Base-by-base conservation (phyloP, 2,329 filamentous ascomycete species). In the Diplodia intermedia region DNA sequence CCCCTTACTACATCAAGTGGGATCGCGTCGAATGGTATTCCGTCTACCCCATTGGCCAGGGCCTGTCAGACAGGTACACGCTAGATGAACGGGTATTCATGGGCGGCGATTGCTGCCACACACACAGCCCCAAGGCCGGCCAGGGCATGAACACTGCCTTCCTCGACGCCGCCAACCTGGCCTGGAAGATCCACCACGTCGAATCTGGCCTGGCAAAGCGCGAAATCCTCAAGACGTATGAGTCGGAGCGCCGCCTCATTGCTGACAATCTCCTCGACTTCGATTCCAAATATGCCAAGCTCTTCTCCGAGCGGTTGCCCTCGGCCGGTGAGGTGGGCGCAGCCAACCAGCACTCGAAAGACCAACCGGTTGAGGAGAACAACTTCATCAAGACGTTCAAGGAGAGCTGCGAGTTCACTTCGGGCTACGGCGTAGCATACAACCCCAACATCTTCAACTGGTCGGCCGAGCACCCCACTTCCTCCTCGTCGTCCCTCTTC, bases 181-280 rank as follows among this genome's bases (percentile, higher is more conserved):
- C 94, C 8, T 98, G 94, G 94, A 98, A 98, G 82, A 91, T 97
- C 63, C 94, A 97, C 76, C 89, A 91, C 43, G 94, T 97, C 11
- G 93, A 97, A 77, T 85, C 86, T 31, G 93, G 93, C 14, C 92
- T 97, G 72, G 92, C 93, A 1, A 82, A 89, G 36, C 90, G 91
- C 69, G 86, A 87, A 3, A 84, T 95, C 20, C 86, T 98, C 62
- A 87, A 89, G 70, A 95, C 94, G 0, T 98, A 97, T 78, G 92
- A 97, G 80, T 85, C 86, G 2, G 94, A 97, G 80, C 90, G 94
- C 68, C 94, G 92, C 77, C 85, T 90, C 68, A 90, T 96, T 52
- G 94, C 94, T 5, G 91, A 97, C 79, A 91, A 88, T 12, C 86
- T 97, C 0, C 85, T 97, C 14, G 85, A 90, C 76, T 97, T 97